These are phyloP conservation scores for Geranium incanum DNA, from an alignment of 441 rosid species.

Conservation along the genomic window DNA sequence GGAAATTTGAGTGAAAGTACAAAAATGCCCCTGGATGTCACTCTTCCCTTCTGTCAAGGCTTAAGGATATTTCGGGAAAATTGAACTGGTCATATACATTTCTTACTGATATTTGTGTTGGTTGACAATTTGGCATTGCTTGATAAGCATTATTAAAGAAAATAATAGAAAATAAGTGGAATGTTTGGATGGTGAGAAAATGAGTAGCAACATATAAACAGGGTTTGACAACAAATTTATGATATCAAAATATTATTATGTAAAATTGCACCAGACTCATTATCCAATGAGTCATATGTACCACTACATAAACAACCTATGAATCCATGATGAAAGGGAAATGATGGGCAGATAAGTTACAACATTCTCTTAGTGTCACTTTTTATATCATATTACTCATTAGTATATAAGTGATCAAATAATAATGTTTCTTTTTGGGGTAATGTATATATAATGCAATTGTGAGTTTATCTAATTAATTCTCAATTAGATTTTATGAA, in stretches of 20 bases:
- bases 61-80: too few species aligned
- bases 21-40: constrained; percentile 16
- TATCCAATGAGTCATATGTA: not conserved
- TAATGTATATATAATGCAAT: not conserved
- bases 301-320: too few species aligned
- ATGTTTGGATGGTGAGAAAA: not conserved
- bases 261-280: not conserved
- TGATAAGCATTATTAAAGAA: not conserved
- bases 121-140: not conserved
- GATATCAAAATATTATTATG: not conserved
- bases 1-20: constrained; percentile 17
- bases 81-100: not conserved
- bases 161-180: too few species aligned
- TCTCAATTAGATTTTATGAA: too few species aligned
- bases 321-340: not conserved
- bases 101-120: not conserved
- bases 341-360: not conserved
- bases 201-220: not conserved
- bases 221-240: not conserved
- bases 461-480: not conserved
- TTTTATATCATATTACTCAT: not conserved
- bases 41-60: not conserved
- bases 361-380: not conserved
- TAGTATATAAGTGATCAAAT: not conserved
- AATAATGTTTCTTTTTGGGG: not conserved